These are phyloP conservation scores for Zostera marina DNA, from an alignment of 116 monocot species.

Conservation along the genomic window DNA sequence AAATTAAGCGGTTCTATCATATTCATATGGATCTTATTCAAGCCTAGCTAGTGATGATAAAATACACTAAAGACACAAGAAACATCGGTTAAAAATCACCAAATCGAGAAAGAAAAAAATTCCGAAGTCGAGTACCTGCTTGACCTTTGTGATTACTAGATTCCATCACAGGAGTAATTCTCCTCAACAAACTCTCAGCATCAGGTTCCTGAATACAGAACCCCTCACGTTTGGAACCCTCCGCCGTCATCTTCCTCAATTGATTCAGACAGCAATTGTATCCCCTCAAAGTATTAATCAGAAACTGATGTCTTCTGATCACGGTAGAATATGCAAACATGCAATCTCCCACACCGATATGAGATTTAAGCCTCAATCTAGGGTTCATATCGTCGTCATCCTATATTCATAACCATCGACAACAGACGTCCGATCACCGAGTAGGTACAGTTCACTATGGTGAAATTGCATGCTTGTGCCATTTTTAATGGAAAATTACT, in stretches of 20 bases:
- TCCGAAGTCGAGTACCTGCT: slow-evolving; percentile 33
- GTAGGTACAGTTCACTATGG: no score
- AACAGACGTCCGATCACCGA: no score
- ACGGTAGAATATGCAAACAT: slow-evolving; percentile 29
- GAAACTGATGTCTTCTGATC: slow-evolving; percentile 52
- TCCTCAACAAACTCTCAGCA: slow-evolving; percentile 34
- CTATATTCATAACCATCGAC: no score
- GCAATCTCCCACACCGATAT: not conserved
- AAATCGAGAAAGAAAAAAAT: not conserved
- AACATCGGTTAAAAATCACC: no score
- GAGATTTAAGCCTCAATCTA: not conserved
- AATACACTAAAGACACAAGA: no score
- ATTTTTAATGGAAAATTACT: no score
- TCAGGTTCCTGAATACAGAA: slow-evolving; percentile 25
- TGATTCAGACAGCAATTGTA: not conserved
- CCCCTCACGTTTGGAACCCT: not conserved
- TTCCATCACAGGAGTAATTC: slow-evolving; percentile 47
- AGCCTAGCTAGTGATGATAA: no score
- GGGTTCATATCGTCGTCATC: no score
- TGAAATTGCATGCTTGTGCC: no score
- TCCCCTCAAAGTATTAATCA: slow-evolving; percentile 36
- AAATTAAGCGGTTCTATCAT: no score
- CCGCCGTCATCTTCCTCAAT: slow-evolving; percentile 7
- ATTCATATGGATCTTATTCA: no score
- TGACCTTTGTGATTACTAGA: slow-evolving; percentile 56